These are phyloP conservation scores for Calonectria leucothoes DNA, from an alignment of 2,329 filamentous ascomycete genomes.

Conservation along the genomic window DNA sequence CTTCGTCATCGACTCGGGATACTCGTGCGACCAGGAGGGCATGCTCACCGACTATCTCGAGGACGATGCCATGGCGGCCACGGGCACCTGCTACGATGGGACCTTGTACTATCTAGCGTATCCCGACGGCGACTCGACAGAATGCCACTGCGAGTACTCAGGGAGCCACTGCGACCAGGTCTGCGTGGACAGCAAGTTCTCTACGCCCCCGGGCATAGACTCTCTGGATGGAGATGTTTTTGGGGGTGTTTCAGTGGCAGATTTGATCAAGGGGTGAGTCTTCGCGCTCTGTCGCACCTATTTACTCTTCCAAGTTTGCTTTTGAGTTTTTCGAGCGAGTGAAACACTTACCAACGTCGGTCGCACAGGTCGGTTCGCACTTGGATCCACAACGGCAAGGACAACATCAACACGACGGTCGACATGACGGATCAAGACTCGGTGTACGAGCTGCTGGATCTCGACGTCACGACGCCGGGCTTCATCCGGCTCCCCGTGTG, in stretches of 20 bases:
- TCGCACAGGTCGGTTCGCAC: neutral
- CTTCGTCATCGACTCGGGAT: neutral
- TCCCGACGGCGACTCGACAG: neutral
- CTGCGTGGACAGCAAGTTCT: neutral
- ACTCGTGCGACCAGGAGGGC: neutral
- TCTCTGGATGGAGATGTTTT: neutral
- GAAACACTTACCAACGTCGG: neutral
- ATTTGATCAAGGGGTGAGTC: neutral
- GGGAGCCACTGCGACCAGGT: too few species aligned
- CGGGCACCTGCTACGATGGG: neutral
- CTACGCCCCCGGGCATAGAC: neutral
- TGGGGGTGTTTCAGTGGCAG: neutral
- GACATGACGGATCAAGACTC: neutral
- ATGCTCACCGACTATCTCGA: neutral
- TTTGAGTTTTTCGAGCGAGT: too few species aligned
- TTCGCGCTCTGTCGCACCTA: neutral
- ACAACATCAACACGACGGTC: neutral
- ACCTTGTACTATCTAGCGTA: neutral
- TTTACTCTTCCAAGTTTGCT: too few species aligned
- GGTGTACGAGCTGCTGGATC: neutral
- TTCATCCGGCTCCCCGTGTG: neutral
- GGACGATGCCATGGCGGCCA: neutral
- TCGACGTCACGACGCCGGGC: neutral
- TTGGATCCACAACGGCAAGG: neutral
- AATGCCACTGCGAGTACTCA: neutral